Conservation (phyloP, 257 asterid species). For the Salvia splendens region DNA sequence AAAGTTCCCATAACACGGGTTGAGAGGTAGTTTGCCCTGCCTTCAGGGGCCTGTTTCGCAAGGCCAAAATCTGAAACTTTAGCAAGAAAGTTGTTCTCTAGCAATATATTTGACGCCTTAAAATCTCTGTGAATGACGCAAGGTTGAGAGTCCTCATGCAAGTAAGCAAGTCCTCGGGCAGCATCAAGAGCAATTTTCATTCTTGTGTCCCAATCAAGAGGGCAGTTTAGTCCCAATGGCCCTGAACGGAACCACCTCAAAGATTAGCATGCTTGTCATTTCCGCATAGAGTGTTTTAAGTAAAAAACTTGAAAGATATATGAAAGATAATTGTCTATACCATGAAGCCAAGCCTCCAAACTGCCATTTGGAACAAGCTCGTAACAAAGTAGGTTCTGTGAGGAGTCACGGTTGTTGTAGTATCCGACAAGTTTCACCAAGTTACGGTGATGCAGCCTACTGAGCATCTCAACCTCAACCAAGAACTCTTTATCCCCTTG, state of each 20-base stretch:
- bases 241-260: constrained; percentile 49
- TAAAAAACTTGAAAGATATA: background rate
- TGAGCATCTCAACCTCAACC: constrained; percentile 98
- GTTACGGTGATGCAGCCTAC: constrained; percentile 98
- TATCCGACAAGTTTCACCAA: constrained; percentile 95
- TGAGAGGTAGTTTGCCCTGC: constrained; percentile 85
- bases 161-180: constrained; percentile 96
- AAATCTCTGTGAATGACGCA: constrained; percentile 98
- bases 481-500: constrained; percentile 95
- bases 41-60: constrained; percentile 98
- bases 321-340: constrained; percentile 40
- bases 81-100: constrained; percentile 89
- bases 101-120: constrained; percentile 88
- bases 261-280: background rate
- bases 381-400: constrained; percentile 83
- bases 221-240: constrained; percentile 82
- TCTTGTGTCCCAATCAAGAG: constrained; percentile 96
- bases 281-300: background rate
- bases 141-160: constrained; percentile 97
- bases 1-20: constrained; percentile 99
- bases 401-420: constrained; percentile 58
- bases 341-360: constrained; percentile 97
- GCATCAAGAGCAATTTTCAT: constrained; percentile 96
- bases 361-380: constrained; percentile 92
- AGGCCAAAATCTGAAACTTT: constrained; percentile 98